Percentiles rank a stretch among this genome's conserved stretches.
Evolutionary conservation across 306 rosid species (phyloP).

Genomic region (Castanospermum australe): DNA sequence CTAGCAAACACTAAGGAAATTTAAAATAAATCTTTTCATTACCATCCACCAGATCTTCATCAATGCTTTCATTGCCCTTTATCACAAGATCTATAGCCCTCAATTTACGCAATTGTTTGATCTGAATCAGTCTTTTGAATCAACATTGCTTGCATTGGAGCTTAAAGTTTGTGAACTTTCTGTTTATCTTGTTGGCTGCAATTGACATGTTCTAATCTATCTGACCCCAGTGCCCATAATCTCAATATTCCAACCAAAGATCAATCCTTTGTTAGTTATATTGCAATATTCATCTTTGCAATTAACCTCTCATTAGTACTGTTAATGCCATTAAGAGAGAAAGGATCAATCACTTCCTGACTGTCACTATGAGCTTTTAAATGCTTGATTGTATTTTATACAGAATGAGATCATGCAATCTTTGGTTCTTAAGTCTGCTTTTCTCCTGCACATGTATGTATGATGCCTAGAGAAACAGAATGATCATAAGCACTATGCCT

Average conservation of each 20-base stretch:
- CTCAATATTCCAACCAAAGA: background rate
- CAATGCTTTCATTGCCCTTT: background rate
- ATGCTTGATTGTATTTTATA: background rate
- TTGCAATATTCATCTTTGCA: background rate
- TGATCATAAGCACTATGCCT: background rate
- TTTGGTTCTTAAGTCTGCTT: background rate
- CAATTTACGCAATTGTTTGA: too few species aligned
- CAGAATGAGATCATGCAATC: background rate
- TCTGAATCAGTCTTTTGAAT: too few species aligned
- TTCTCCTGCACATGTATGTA: background rate
- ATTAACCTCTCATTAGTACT: background rate
- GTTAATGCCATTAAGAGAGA: background rate
- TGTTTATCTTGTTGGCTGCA: background rate
- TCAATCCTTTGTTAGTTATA: background rate
- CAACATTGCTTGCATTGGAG: too few species aligned
- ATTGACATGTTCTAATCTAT: background rate
- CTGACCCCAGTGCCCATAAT: background rate
- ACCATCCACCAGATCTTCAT: background rate
- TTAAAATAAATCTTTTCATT: background rate
- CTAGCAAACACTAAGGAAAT: background rate
- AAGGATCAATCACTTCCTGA: background rate
- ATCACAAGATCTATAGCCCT: too few species aligned
- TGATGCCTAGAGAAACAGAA: background rate
- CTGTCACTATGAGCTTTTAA: background rate
- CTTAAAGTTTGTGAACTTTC: too few species aligned